Base-by-base conservation (phyloP, 2,329 filamentous ascomycete species). In the Penicillium sclerotigenum region DNA sequence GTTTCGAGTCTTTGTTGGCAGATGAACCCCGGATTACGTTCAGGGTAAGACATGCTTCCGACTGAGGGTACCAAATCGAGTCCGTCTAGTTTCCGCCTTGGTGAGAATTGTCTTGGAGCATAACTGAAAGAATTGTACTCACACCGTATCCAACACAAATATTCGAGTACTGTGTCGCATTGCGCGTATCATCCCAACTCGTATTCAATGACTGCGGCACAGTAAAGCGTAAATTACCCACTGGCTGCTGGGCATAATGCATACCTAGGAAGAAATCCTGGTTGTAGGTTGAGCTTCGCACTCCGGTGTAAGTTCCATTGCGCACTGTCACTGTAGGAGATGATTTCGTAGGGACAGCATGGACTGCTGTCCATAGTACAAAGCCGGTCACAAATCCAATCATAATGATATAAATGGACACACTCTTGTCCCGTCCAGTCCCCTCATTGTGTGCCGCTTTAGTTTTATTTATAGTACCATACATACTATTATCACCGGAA, bases 11-110 rank as follows among this genome's bases (percentile, higher is more conserved):
- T 31, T 69, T 59, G 9, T 73, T 67, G 5, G 78, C 72, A 24
- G 65, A 62, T 57, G 71, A 65, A 6, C 79, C 78, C 4, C 84
- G 78, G 26, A 87, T 73, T 8, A 88, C 77, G 61, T 87, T 87
- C 58, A 87, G 71, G 42, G 82, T 84, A 4, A 87, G 75, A 58
- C 85, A 87, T 63, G 86, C 81, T 63, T 87, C 85, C 4, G 65
- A 70, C 37, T 61, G 62, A 5, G 63, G 11, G 75, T 66, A 75
- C 69, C 59, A 73, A 57, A 67, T 77, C 59, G 58, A 70, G 47
- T 70, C 68, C 8, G 68, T 61, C 71, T 72, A 29, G 14, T 47
- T 37, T 28, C 3, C 4, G 9, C 7, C 22, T 29, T 37, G 22
- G 24, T 38, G 11, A 54, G 31, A 9, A 10, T 8, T 2, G 31